Evolutionary conservation across 2,329 filamentous ascomycete genomes (phyloP).

Genomic region (Ophiostoma sp.): DNA sequence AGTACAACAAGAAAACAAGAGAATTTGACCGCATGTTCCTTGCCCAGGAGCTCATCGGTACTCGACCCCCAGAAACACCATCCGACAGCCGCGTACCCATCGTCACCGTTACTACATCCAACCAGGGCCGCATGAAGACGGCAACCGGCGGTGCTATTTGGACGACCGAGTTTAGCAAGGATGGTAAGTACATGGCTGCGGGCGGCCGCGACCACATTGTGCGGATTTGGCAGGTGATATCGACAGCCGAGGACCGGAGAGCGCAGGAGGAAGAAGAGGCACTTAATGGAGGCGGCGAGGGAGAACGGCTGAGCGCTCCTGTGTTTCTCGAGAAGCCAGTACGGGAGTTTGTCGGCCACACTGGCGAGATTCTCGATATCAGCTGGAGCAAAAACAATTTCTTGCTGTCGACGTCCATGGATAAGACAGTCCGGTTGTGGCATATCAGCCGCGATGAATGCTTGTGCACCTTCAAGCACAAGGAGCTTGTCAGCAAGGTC

Average conservation of each 20-base stretch:
- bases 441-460: constrained; percentile 81
- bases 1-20: constrained; percentile 71
- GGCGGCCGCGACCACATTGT: constrained; percentile 83
- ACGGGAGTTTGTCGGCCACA: constrained; percentile 77
- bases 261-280: constrained; percentile 66
- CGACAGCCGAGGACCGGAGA: constrained; percentile 71
- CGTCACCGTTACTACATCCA: constrained; percentile 31
- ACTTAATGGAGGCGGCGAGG: constrained; percentile 41
- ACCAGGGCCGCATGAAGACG: constrained; percentile 38
- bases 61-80: constrained; percentile 37
- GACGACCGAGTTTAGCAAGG: constrained; percentile 87
- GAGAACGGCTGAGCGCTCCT: constrained; percentile 72
- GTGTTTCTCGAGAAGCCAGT: constrained; percentile 78
- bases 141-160: constrained; percentile 66
- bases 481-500: constrained; percentile 90
- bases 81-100: constrained; percentile 28
- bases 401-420: constrained; percentile 90
- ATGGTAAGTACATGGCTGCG: constrained; percentile 86
- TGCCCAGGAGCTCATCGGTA: constrained; percentile 78
- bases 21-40: constrained; percentile 87
- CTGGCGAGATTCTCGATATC: constrained; percentile 77
- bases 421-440: constrained; percentile 94
- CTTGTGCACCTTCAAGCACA: constrained; percentile 88
- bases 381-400: constrained; percentile 99
- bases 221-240: constrained; percentile 82